Conservation (phyloP, 2,329 filamentous ascomycete genomes). For the Aspergillus floridensis region DNA sequence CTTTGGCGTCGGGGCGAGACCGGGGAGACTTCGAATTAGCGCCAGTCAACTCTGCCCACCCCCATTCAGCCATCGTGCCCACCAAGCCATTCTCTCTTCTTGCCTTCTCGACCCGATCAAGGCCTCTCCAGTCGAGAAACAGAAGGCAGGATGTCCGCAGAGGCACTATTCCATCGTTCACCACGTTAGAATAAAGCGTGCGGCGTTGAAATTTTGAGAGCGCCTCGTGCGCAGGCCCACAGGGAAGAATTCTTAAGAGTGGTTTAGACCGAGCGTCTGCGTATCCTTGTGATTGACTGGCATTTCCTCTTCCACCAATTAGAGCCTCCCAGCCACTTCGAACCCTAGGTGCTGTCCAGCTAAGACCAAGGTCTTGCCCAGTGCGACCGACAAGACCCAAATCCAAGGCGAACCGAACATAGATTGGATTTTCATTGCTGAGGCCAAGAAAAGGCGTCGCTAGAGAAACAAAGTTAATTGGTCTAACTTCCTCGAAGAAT, state of each 20-base stretch:
- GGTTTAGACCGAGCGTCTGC: constrained; percentile 82
- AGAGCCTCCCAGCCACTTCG: constrained; percentile 85
- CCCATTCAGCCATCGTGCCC: constrained; percentile 88
- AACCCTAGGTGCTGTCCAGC: constrained; percentile 85
- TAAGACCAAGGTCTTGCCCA: constrained; percentile 89
- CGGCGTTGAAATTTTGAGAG: constrained; percentile 84
- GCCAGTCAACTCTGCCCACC: constrained; percentile 86
- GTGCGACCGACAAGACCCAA: constrained; percentile 95
- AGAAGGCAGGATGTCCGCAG: constrained; percentile 92
- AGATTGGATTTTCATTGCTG: constrained; percentile 96
- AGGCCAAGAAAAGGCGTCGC: constrained; percentile 86
- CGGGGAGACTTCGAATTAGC: constrained; percentile 59
- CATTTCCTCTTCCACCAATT: constrained; percentile 71
- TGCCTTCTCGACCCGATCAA: constrained; percentile 91
- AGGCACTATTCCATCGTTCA: constrained; percentile 96
- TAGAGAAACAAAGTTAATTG: constrained; percentile 85
- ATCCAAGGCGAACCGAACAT: constrained; percentile 94
- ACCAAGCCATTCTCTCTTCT: constrained; percentile 87
- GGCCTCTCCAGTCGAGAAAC: constrained; percentile 93
- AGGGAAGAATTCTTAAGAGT: constrained; percentile 81
- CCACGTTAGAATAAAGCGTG: constrained; percentile 93
- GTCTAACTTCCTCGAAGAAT: constrained; percentile 83
- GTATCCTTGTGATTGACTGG: constrained; percentile 52
- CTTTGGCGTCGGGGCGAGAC: constrained; percentile 31
- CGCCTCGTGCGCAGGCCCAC: constrained; percentile 83